Percentiles rank a stretch among this genome's conserved stretches.
phyloP scores from a whole-genome alignment of 441 rosid species.

The Metrosideros polymorpha region DNA sequence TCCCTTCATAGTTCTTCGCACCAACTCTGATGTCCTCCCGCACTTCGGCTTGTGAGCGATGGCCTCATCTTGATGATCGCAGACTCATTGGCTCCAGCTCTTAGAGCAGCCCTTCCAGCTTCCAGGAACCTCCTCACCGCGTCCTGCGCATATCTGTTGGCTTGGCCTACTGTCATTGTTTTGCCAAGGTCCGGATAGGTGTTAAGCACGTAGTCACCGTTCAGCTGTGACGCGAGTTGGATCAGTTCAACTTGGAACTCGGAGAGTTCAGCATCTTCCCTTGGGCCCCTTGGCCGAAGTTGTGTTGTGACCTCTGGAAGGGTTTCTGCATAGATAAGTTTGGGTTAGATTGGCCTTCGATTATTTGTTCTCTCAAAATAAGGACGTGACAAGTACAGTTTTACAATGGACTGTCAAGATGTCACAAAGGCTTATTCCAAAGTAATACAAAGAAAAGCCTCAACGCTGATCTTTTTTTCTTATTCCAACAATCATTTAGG shows the following conservation, averaged over 20 bases:
- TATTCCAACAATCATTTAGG: not conserved
- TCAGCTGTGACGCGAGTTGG: conserved; percentile 91
- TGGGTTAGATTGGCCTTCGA: not conserved
- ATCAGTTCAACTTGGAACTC: conserved; percentile 89
- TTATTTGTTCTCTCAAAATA: not conserved
- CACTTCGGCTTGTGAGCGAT: conserved; percentile 61
- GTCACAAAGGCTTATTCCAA: not conserved
- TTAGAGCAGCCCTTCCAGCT: conserved; percentile 78
- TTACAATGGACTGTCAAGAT: not conserved
- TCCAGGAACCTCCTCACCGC: conserved; percentile 84
- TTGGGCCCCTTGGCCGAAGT: conserved; percentile 70
- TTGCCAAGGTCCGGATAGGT: conserved; percentile 78
- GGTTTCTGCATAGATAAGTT: conserved; percentile 41
- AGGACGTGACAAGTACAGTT: not conserved
- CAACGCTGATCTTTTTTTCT: not conserved
- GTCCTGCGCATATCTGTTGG: conserved; percentile 71
- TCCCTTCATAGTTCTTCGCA: not conserved
- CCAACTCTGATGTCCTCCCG: conserved; percentile 11
- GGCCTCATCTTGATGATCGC: conserved; percentile 83
- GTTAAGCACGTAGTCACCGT: conserved; percentile 69
- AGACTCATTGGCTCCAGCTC: conserved; percentile 90
- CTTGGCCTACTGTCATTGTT: conserved; percentile 75
- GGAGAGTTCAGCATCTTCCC: conserved; percentile 55
- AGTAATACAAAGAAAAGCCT: not conserved
- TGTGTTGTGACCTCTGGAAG: conserved; percentile 48